Base-by-base conservation (phyloP, 2,329 filamentous ascomycete genomes). In the Colletotrichum paranaense region DNA sequence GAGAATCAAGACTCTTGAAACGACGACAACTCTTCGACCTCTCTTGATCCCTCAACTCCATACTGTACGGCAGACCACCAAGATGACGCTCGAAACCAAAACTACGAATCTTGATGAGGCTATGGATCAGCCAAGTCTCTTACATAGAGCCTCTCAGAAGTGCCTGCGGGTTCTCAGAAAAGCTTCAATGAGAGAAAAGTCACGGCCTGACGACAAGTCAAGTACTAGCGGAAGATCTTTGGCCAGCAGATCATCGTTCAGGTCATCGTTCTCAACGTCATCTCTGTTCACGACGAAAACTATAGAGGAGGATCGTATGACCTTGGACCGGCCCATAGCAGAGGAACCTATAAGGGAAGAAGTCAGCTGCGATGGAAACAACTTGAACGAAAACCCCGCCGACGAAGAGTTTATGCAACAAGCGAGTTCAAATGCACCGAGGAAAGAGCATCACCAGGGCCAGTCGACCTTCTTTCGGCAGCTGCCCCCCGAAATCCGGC, bases 401-500 rank as follows among this genome's bases (percentile, higher is more conserved):
- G 8, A 22, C 42, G 42, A 49, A 22, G 19, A 49, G 19, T 49
- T 49, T 3, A 49, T 8, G 8, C 42, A 49, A 49, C 42, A 49
- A 49, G 3, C 6, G 16, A 22, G 19, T 49, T n/a, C 7, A 1
- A 22, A 9, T 2, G 19, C 16, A 19, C 42, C 42, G 42, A 49
- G 19, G 3, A 49, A 11, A 22, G 42, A 49, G 8, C 56, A 72
- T n/a, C 56, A 42, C 32, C 67, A 64, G 9, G 16, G 32, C 30
- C 68, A 73, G 19, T 75, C 73, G 1, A 28, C 24, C 11, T 67
- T 72, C 53, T 75, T 75, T 8, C 57, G 57, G 3, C 46, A 55
- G 9, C 58, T 75, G 7, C 74, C 74, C 9, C 65, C 59, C 8
- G 74, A 75, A 62, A 62, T 75, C 22, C 74, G 74, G 11, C 42